A percentile compares a stretch with the other conserved stretches of the same genome.
Conservation (phyloP, 441 rosid species). For the Omphalea diandra region DNA sequence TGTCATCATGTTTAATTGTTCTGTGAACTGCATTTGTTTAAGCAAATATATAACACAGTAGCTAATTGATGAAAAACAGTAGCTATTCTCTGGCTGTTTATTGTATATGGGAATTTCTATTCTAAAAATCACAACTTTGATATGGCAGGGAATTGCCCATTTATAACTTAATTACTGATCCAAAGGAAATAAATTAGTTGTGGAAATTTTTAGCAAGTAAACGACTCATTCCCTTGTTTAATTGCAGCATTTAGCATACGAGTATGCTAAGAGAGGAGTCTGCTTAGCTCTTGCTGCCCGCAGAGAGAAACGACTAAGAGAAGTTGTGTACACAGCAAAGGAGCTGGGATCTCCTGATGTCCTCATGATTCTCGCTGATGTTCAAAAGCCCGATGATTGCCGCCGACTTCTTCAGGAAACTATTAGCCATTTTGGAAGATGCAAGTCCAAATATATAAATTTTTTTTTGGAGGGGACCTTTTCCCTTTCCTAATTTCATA, state of each 20-base stretch:
- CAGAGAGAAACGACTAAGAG: conserved; percentile 39
- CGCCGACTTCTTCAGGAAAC: conserved; percentile 45
- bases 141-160: too few relatives aligned
- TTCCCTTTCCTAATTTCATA: too few relatives aligned
- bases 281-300: conserved; percentile 44
- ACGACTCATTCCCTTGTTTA: neutral
- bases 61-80: neutral
- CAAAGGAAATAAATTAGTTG: neutral
- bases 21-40: too few relatives aligned
- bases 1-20: too few relatives aligned
- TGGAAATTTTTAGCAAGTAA: neutral
- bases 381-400: conserved; percentile 56
- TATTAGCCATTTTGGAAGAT: conserved; percentile 47
- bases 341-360: conserved; percentile 58
- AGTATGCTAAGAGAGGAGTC: conserved; percentile 64
- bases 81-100: too few relatives aligned
- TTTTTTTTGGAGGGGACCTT: neutral
- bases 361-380: conserved; percentile 44
- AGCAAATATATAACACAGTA: too few relatives aligned
- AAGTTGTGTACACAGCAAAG: conserved; percentile 46
- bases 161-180: neutral
- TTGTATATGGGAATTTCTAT: too few relatives aligned
- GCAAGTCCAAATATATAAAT: conserved; percentile 32
- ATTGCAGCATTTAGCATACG: conserved; percentile 53
- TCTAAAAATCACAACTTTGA: too few relatives aligned